Evolutionary conservation across 352 stramenopile species (phyloP).

Genomic region (Globisporangium paroecandrum): DNA sequence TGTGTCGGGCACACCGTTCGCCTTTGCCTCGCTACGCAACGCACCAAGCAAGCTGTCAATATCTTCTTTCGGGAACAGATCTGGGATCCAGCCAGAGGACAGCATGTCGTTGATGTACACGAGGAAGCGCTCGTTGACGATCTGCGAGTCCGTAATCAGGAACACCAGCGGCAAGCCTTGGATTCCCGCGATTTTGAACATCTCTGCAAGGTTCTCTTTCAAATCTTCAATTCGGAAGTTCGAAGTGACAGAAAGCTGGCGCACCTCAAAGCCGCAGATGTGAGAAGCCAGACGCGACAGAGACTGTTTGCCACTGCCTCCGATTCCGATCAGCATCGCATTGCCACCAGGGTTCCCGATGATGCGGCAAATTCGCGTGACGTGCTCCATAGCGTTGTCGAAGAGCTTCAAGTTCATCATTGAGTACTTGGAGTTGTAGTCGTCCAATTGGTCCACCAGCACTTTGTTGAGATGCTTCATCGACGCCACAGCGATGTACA

Average conservation of each 20-base stretch:
- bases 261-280: slow-evolving; percentile 96
- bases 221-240: slow-evolving; percentile 97
- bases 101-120: slow-evolving; percentile 99
- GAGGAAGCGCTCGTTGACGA: slow-evolving; percentile 97
- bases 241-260: slow-evolving; percentile 93
- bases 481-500: slow-evolving; percentile 68
- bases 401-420: slow-evolving; percentile 99
- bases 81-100: slow-evolving; percentile 93
- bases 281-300: slow-evolving; percentile 95
- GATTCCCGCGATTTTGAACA: slow-evolving; percentile 95
- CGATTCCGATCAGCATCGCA: slow-evolving; percentile 97
- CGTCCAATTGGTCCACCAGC: slow-evolving; percentile 92
- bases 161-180: slow-evolving; percentile 94
- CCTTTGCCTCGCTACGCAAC: slow-evolving; percentile 94
- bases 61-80: slow-evolving; percentile 97
- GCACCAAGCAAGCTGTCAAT: slow-evolving; percentile 90
- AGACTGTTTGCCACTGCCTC: slow-evolving; percentile 95
- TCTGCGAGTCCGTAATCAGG: slow-evolving; percentile 98
- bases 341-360: slow-evolving; percentile 95
- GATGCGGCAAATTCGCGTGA: slow-evolving; percentile 96
- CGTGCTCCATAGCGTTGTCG: slow-evolving; percentile 96
- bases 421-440: slow-evolving; percentile 96
- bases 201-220: slow-evolving; percentile 95
- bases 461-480: slow-evolving; percentile 89
- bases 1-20: slow-evolving; percentile 91